Conservation (phyloP, 352 stramenopile species). For the Pseudoperonospora humuli region DNA sequence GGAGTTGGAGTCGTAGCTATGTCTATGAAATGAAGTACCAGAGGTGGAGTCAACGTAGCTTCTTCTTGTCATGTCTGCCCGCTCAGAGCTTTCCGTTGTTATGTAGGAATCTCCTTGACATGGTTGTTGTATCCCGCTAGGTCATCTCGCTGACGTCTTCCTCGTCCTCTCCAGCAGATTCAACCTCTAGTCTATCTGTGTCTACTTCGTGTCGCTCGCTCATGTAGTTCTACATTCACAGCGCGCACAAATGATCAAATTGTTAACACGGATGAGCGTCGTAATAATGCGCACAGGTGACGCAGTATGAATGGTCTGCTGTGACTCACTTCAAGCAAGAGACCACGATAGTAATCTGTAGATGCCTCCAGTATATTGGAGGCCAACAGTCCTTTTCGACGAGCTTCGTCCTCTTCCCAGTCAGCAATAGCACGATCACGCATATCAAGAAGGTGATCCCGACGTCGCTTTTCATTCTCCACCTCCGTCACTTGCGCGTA, state of each 20-base stretch:
- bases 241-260: conserved; percentile 1
- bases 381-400: conserved; percentile 47
- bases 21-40: conserved; percentile 7
- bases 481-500: conserved; percentile 66
- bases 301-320: not conserved
- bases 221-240: conserved; percentile 52
- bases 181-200: conserved; percentile 24
- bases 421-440: conserved; percentile 62
- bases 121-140: conserved; percentile 5
- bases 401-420: conserved; percentile 73
- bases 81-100: conserved; percentile 7
- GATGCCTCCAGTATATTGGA: conserved; percentile 49
- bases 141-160: conserved; percentile 27
- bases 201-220: conserved; percentile 70
- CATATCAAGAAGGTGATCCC: conserved; percentile 60
- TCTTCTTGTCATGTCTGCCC: conserved; percentile 10
- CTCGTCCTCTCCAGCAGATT: conserved; percentile 28
- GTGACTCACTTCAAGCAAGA: conserved; percentile 51
- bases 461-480: conserved; percentile 73
- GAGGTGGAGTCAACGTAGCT: conserved; percentile 1
- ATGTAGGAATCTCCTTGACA: not conserved
- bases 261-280: conserved; percentile 1
- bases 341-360: conserved; percentile 50
- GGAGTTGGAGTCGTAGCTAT: not conserved
- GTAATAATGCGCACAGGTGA: not conserved